These are phyloP conservation scores for Monosporascus sp. DNA, from an alignment of 2,329 filamentous ascomycete genomes.

Conservation along the genomic window DNA sequence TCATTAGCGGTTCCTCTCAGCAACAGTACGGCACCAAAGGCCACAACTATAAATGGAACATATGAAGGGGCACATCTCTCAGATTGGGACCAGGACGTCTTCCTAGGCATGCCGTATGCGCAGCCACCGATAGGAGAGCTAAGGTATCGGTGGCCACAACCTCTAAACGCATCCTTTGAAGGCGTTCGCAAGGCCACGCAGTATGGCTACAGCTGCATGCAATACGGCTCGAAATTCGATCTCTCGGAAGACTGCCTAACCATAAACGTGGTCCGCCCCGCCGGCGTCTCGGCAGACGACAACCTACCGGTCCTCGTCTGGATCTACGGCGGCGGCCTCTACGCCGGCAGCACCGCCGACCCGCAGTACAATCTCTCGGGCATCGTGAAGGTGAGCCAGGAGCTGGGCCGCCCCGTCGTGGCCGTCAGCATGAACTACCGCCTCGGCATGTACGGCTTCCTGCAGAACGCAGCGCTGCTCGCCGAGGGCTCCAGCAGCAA, in stretches of 20 bases:
- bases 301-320: constrained; percentile 42
- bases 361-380: constrained; percentile 59
- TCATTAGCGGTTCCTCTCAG: not conserved
- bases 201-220: constrained; percentile 41
- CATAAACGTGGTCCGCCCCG: constrained; percentile 36
- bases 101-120: constrained; percentile 35
- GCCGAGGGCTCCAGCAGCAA: constrained; percentile 40
- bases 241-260: constrained; percentile 45
- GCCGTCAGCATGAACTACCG: constrained; percentile 50
- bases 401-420: constrained; percentile 47
- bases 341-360: constrained; percentile 43
- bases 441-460: constrained; percentile 47
- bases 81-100: constrained; percentile 33
- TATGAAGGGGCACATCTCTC: constrained; percentile 28
- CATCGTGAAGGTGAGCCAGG: constrained; percentile 49
- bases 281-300: constrained; percentile 20
- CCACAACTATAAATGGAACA: constrained; percentile 26
- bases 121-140: constrained; percentile 31
- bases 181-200: constrained; percentile 32
- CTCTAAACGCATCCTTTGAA: constrained; percentile 33
- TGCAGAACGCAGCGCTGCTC: constrained; percentile 39
- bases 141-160: constrained; percentile 31
- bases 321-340: constrained; percentile 55
- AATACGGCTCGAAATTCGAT: constrained; percentile 35
- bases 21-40: constrained; percentile 5